phyloP scores from a whole-genome alignment of 441 rosid genomes.

The Metrosideros polymorpha region DNA sequence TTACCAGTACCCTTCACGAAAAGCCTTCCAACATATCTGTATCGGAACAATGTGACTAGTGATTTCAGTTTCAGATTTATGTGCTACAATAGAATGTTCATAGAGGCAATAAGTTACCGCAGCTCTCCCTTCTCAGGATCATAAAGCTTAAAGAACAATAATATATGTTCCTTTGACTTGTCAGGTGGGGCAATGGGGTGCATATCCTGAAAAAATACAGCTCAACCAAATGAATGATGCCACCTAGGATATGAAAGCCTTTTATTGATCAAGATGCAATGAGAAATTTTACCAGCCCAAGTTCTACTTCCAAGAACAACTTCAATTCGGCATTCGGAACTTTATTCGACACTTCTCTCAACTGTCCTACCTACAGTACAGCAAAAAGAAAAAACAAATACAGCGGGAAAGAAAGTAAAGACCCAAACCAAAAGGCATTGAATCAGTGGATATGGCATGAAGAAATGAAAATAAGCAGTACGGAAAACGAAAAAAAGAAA shows the following conservation, averaged over 20 bases:
- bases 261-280: background rate
- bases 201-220: slow-evolving; percentile 21
- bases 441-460: background rate
- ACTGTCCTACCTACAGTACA: slow-evolving; percentile 10
- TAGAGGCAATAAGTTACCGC: slow-evolving; percentile 9
- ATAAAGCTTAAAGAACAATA: slow-evolving; percentile 45
- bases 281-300: background rate
- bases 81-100: background rate
- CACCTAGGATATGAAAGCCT: background rate
- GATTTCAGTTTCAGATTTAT: background rate
- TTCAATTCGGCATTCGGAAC: slow-evolving; percentile 10
- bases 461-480: background rate
- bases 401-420: background rate
- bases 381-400: background rate
- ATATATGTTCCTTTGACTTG: slow-evolving; percentile 36
- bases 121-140: slow-evolving; percentile 41
- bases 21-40: slow-evolving; percentile 40
- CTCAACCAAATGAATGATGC: background rate
- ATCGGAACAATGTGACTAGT: background rate
- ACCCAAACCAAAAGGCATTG: background rate
- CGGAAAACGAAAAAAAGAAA: background rate
- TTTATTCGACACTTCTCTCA: slow-evolving; percentile 38
- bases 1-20: slow-evolving; percentile 34
- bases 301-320: slow-evolving; percentile 5
- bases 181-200: slow-evolving; percentile 30